A percentile compares a stretch with the other conserved stretches of the same genome.
phyloP scores from a whole-genome alignment of 805 yeast genomes.

The Vanderwaltozyma yarrowii region DNA sequence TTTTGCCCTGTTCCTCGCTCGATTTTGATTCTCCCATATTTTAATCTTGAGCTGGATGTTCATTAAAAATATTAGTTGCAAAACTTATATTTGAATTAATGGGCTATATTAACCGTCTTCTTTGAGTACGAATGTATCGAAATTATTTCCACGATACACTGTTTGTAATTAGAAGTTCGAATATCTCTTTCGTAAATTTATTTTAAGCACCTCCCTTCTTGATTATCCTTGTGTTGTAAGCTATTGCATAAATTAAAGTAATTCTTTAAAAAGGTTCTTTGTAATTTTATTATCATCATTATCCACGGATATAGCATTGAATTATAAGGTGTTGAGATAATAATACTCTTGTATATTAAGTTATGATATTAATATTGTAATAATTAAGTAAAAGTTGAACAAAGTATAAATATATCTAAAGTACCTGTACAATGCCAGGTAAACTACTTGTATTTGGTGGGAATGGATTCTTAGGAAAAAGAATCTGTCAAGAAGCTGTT shows the following conservation, averaged over 20 bases:
- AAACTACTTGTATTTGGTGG: slow-evolving; percentile 74
- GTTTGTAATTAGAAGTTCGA: slow-evolving; percentile 26
- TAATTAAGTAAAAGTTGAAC: too few relatives aligned
- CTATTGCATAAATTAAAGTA: too few relatives aligned
- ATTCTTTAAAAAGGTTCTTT: too few relatives aligned
- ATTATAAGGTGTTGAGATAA: too few relatives aligned
- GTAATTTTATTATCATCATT: too few relatives aligned
- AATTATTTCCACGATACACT: slow-evolving; percentile 10
- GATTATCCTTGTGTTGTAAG: neutral
- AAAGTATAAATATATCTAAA: too few relatives aligned
- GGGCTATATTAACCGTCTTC: slow-evolving; percentile 42
- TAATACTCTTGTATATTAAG: too few relatives aligned
- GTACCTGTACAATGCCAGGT: neutral
- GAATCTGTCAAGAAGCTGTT: slow-evolving; percentile 62
- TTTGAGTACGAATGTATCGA: slow-evolving; percentile 51
- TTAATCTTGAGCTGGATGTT: slow-evolving; percentile 57
- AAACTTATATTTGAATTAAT: slow-evolving; percentile 16
- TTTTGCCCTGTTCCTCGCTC: slow-evolving; percentile 58
- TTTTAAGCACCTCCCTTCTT: too few relatives aligned
- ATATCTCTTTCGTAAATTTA: slow-evolving; percentile 5
- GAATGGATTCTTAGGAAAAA: slow-evolving; percentile 66
- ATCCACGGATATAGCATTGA: too few relatives aligned
- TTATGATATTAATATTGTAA: too few relatives aligned
- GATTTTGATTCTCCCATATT: slow-evolving; percentile 28
- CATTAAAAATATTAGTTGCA: neutral